Percentiles rank a stretch among this genome's conserved stretches.
These are phyloP conservation scores for Peniophora sp. DNA, from an alignment of 1,284 basidiomycete genomes.

Conservation along the genomic window DNA sequence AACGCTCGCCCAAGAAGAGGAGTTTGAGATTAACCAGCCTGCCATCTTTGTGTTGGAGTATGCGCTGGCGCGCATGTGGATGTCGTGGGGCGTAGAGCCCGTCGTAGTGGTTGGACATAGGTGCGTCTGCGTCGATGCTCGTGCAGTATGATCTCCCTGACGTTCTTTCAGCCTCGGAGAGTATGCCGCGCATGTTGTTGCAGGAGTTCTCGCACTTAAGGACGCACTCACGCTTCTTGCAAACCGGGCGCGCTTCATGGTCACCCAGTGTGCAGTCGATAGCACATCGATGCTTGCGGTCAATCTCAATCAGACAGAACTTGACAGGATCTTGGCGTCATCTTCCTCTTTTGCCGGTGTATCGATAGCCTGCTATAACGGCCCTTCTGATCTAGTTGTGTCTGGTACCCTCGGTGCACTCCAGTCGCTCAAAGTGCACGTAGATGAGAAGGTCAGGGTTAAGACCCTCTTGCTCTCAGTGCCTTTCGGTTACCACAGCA, in stretches of 20 bases:
- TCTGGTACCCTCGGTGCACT: constrained; percentile 42
- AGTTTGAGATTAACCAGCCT: constrained; percentile 41
- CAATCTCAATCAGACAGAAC: constrained; percentile 25
- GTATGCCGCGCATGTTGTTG: constrained; percentile 57
- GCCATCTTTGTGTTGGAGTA: constrained; percentile 56
- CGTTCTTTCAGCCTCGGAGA: constrained; percentile 65
- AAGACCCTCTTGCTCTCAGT: constrained; percentile 39
- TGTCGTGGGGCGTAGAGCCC: constrained; percentile 55
- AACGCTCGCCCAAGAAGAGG: constrained; percentile 16
- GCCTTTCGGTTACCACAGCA: constrained; percentile 58
- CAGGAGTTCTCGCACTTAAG: constrained; percentile 46
- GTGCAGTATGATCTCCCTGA: too few species aligned
- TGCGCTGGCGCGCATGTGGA: constrained; percentile 52
- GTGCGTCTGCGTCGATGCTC: constrained; percentile 30
- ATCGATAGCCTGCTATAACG: constrained; percentile 57
- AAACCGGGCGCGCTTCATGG: constrained; percentile 46
- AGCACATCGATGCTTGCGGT: constrained; percentile 56
- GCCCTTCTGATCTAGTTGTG: constrained; percentile 45
- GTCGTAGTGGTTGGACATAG: constrained; percentile 60
- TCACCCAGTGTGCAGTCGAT: constrained; percentile 32
- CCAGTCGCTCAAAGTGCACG: constrained; percentile 28
- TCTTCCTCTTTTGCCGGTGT: constrained; percentile 27
- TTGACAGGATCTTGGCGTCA: constrained; percentile 29
- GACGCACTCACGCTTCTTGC: constrained; percentile 54
- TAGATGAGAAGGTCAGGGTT: constrained; percentile 27